These are phyloP conservation scores for Rubroboletus satanas DNA, from an alignment of 768 basidiomycete species.

Conservation along the genomic window DNA sequence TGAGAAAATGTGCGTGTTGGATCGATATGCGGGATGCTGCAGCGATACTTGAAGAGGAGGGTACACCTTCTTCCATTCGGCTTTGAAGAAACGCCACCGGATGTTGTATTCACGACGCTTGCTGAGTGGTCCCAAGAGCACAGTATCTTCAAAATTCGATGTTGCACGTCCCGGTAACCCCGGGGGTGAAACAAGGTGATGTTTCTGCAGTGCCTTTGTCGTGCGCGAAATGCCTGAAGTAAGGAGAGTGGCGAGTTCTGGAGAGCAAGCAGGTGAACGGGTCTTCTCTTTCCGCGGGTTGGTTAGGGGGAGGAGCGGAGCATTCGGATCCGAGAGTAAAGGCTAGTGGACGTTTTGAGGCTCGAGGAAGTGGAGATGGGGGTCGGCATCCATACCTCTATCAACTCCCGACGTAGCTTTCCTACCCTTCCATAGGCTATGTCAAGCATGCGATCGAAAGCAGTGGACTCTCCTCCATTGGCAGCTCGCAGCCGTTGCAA, in stretches of 20 bases:
- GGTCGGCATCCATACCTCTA: slow-evolving; percentile 45
- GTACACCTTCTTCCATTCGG: slow-evolving; percentile 49
- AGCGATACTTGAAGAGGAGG: slow-evolving; percentile 58
- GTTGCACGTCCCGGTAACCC: slow-evolving; percentile 55
- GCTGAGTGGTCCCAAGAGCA: slow-evolving; percentile 61
- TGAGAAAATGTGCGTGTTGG: slow-evolving; percentile 10
- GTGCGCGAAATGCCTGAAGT: slow-evolving; percentile 45
- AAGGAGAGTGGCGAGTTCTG: slow-evolving; percentile 60
- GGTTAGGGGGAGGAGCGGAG: slow-evolving; percentile 42
- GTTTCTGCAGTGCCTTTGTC: slow-evolving; percentile 41
- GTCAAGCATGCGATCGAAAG: slow-evolving; percentile 58
- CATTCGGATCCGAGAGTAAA: slow-evolving; percentile 45
- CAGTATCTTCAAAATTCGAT: slow-evolving; percentile 54
- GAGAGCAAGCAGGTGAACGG: slow-evolving; percentile 62
- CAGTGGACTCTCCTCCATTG: slow-evolving; percentile 44
- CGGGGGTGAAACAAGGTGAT: slow-evolving; percentile 47
- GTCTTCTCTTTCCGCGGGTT: slow-evolving; percentile 51
- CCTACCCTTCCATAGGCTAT: slow-evolving; percentile 76
- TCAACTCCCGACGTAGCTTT: slow-evolving; percentile 61
- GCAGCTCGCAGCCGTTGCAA: slow-evolving; percentile 51
- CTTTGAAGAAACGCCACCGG: slow-evolving; percentile 60
- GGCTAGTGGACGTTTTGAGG: slow-evolving; percentile 40
- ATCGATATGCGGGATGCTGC: slow-evolving; percentile 8
- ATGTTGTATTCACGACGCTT: slow-evolving; percentile 73
- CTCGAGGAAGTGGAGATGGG: neutral